Percentiles rank a stretch among this genome's conserved stretches.
phyloP scores from a whole-genome alignment of 1,139 yeast species.

The Candida labiduridarum region DNA sequence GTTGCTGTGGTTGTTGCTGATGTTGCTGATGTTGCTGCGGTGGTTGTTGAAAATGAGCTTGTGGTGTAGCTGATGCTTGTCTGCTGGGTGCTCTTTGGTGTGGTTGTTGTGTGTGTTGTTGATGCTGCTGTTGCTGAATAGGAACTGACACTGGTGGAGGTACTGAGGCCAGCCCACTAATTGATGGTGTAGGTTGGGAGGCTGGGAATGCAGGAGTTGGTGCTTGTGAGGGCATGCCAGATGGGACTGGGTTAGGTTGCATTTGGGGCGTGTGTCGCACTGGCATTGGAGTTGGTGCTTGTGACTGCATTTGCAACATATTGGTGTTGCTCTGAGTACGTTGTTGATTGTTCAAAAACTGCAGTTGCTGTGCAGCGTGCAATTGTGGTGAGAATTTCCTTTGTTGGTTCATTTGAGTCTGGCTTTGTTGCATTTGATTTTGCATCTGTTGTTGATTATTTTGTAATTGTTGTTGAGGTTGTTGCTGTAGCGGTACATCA shows the following conservation, averaged over 20 bases:
- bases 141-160: slow-evolving; percentile 6
- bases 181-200: slow-evolving; percentile 14
- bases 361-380: slow-evolving; percentile 9
- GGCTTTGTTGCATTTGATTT: slow-evolving; percentile 11
- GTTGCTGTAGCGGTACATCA: slow-evolving; percentile 9
- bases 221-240: slow-evolving; percentile 7
- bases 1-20: slow-evolving; percentile 7
- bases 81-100: slow-evolving; percentile 11
- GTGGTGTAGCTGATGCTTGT: slow-evolving; percentile 15
- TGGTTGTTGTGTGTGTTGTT: slow-evolving; percentile 9
- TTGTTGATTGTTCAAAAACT: slow-evolving; percentile 8
- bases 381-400: slow-evolving; percentile 11
- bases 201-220: slow-evolving; percentile 28
- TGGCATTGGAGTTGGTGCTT: slow-evolving; percentile 12
- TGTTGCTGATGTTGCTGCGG: slow-evolving; percentile 7
- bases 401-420: slow-evolving; percentile 7
- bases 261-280: slow-evolving; percentile 15
- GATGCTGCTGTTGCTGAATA: slow-evolving; percentile 9
- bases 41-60: slow-evolving; percentile 10
- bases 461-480: slow-evolving; percentile 9
- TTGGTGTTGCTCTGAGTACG: slow-evolving; percentile 11
- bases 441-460: slow-evolving; percentile 8
- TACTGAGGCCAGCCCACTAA: not conserved
- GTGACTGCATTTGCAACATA: slow-evolving; percentile 13
- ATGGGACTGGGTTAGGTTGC: slow-evolving; percentile 9